Evolutionary conservation across 164 flowering plant genomes (phyloP), one percentile per base, ranked within the genome.

Genomic region (Magnolia changhungtana): DNA sequence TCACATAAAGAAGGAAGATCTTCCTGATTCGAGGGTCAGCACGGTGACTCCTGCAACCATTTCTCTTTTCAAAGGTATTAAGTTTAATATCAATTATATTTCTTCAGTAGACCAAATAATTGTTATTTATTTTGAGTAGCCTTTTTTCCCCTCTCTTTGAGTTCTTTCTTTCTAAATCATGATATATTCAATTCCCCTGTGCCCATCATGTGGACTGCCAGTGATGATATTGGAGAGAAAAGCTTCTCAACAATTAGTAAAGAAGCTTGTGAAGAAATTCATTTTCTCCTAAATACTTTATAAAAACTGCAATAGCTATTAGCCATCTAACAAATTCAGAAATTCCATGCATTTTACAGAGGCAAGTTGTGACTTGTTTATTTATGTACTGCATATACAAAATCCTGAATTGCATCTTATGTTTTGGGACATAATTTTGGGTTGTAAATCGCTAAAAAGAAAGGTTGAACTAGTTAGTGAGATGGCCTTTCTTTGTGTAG

Each of bases 11-110:
- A 90, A 88, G 78, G 93, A 88, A 23, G 92, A 81, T 67, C 86
- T 85, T 59, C 99, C 99, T 81, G 98, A 93, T 87, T 90, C 98
- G 67, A 90, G 99, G 82, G 99, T 96, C 87, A 93, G 97, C 78
- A 91, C 98, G 8, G 88, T 96, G 78, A 96, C 99, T 45, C 98
- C 98, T 75, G 89, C 98, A 64, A 88, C 93, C 58, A 94, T 94
- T 74, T 89, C 97, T 78, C 74, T 90, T 76, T 90, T 96, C 81
- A 88, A 90, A 89, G 97, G 99, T 96, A 90, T 37, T 51, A 24
- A 23, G 20, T 66, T 55, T 55, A 55, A 55, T 55, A 55, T 55
- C 61, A 55, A 16, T 55, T 55, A 55, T 8, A 55, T 55, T 55
- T 37, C 45, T 16, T 55, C 61, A 7, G 61, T 16, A 10, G 5